A percentile compares a stretch with the other conserved stretches of the same genome.
Conservation (phyloP, 129 eudicot genomes). For the Flaveria linearis region DNA sequence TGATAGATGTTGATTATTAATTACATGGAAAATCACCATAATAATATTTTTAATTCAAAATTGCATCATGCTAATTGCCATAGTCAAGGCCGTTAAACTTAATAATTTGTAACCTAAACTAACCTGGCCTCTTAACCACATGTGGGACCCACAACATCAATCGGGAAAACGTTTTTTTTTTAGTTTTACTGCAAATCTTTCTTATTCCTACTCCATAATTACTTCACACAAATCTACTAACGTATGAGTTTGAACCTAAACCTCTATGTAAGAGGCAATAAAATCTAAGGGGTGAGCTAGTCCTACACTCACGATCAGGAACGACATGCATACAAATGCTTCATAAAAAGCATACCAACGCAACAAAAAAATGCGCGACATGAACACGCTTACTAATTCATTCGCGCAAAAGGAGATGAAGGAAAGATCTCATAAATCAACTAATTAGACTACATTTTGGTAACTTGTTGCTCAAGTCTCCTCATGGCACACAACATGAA, state of each 20-base stretch:
- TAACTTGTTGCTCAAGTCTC: constrained; percentile 31
- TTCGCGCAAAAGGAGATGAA: constrained; percentile 7
- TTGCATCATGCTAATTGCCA: constrained; percentile 26
- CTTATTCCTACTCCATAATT: too few species aligned
- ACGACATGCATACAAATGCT: neutral
- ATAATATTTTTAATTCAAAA: neutral
- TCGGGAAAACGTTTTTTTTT: neutral
- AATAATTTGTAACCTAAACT: constrained; percentile 24
- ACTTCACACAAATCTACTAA: too few species aligned
- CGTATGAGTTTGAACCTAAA: too few species aligned
- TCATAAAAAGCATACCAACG: neutral
- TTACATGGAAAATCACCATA: neutral
- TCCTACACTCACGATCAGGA: neutral
- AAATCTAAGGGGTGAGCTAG: too few species aligned
- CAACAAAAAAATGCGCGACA: neutral
- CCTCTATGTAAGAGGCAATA: too few species aligned
- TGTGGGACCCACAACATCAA: constrained; percentile 12
- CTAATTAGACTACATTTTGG: constrained; percentile 24
- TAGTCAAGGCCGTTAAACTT: constrained; percentile 31
- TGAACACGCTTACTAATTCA: neutral
- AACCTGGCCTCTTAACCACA: neutral
- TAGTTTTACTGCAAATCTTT: too few species aligned
- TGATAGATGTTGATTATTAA: constrained; percentile 18
- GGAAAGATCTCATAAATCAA: neutral
- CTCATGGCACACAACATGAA: constrained; percentile 19